A percentile compares a stretch with the other conserved stretches of the same genome.
These are phyloP conservation scores for Phytophthora agathidicida DNA, from an alignment of 352 stramenopile genomes.

Conservation along the genomic window DNA sequence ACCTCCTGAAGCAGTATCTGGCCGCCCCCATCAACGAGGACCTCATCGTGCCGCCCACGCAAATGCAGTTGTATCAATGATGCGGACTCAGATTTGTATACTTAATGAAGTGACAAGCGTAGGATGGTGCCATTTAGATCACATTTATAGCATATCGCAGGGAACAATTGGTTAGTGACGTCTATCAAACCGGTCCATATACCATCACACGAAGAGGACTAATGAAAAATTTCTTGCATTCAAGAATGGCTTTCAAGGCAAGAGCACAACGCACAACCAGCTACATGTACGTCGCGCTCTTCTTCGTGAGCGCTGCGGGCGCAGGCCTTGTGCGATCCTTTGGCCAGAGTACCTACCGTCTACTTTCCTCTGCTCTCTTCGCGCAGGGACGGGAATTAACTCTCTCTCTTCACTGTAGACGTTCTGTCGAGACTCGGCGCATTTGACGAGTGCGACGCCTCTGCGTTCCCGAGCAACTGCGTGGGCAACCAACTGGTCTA, in stretches of 20 bases:
- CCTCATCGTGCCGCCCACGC: conserved; percentile 82
- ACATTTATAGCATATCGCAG: no score
- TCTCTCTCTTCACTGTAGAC: no score
- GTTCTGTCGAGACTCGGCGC: conserved; percentile 45
- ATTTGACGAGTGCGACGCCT: conserved; percentile 54
- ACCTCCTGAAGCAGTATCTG: conserved; percentile 90
- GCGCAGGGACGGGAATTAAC: no score
- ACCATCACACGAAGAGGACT: no score
- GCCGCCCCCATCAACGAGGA: conserved; percentile 83
- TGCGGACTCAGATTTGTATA: background rate
- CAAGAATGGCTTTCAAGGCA: no score
- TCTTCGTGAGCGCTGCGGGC: conserved; percentile 64
- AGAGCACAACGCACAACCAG: no score
- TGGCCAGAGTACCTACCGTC: conserved; percentile 47
- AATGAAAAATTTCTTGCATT: no score
- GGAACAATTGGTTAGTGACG: no score
- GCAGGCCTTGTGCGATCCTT: conserved; percentile 67
- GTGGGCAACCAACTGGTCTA: conserved; percentile 82
- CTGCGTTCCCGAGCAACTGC: conserved; percentile 46
- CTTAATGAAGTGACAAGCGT: no score
- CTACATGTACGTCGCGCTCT: conserved; percentile 76
- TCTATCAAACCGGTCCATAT: no score
- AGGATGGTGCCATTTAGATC: no score
- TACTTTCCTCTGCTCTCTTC: no score
- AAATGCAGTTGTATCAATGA: conserved; percentile 80